Evolutionary conservation across 192 early-diverging fungal genomes (phyloP).

Genomic region (Lobosporangium transversale): DNA sequence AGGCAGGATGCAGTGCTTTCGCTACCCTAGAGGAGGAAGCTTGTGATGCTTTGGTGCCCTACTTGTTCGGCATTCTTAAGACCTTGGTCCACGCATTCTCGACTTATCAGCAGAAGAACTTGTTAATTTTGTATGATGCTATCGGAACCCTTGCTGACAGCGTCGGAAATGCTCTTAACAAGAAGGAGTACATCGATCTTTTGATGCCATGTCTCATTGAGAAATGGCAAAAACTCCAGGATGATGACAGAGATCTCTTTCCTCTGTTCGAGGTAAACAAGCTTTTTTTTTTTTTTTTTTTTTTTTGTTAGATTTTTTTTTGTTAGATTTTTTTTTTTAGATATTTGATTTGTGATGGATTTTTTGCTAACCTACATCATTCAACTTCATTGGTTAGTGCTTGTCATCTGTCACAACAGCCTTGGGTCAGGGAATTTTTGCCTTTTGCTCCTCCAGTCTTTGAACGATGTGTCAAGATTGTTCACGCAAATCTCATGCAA

Average conservation of each 20-base stretch:
- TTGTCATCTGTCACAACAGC: conserved; percentile 87
- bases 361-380: too few relatives aligned
- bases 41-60: conserved; percentile 80
- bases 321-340: neutral
- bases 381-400: conserved; percentile 72
- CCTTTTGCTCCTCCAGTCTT: conserved; percentile 89
- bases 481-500: conserved; percentile 82
- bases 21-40: conserved; percentile 97
- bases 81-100: conserved; percentile 84
- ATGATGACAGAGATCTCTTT: conserved; percentile 93
- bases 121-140: conserved; percentile 96
- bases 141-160: conserved; percentile 97
- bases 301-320: neutral
- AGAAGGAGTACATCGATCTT: conserved; percentile 80
- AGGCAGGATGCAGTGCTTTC: conserved; percentile 96
- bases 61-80: conserved; percentile 87
- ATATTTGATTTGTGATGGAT: conserved; percentile 1
- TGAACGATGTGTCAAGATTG: conserved; percentile 88
- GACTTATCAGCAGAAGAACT: conserved; percentile 96
- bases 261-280: conserved; percentile 80
- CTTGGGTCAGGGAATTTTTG: conserved; percentile 85
- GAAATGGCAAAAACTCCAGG: conserved; percentile 84
- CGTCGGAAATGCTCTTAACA: conserved; percentile 84
- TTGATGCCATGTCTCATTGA: conserved; percentile 89
- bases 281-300: neutral